Base-by-base conservation (phyloP, 768 basidiomycete species). In the Hydnomerulius pinastri region DNA sequence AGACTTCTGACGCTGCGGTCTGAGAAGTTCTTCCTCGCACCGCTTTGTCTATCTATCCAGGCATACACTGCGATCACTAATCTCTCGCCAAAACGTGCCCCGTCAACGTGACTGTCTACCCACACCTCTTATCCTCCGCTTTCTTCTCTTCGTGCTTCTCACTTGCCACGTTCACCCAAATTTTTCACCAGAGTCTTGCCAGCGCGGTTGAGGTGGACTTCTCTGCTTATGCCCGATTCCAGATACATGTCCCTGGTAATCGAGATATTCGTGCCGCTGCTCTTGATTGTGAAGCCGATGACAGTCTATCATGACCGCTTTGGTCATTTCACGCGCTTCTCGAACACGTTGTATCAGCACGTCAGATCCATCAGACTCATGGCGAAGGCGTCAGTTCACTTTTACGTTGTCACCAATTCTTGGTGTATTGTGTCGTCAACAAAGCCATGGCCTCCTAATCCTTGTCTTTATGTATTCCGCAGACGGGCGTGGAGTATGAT, bases 391-490 rank as follows among this genome's bases (percentile, higher is more conserved):
- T 63, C 66, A 54, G 58, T 64, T 63, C 61, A 54, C 59, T 56
- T 57, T 67, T 70, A 67, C 66, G 66, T 70, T 62, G 61, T 41
- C 59, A 55, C 67, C 39, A 28, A 43, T 56, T 57, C 48, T 48
- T 55, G 37, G 48, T 33, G 36, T 53, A 36, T 57, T 44, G 46
- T 61, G 30, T 53, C 56, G 53, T 54, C 60, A 47, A 65, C 40
- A 54, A 54, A 42, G 54, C 64, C 53, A 57, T 69, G 58, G 61
- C 48, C 60, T 60, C 63, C 67, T 67, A 64, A 59, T 59, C 54
- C 58, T 65, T 55, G 65, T 56, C 65, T 50, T 67, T 67, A 69
- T 67, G 65, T 67, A 70, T 58, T 67, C 64, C 64, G 64, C 64
- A 65, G 64, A 67, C 54, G 54, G 44, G 64, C 60, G 62, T 69